These are phyloP conservation scores for Tulasnella sp. DNA, from an alignment of 768 basidiomycete genomes.

Conservation along the genomic window DNA sequence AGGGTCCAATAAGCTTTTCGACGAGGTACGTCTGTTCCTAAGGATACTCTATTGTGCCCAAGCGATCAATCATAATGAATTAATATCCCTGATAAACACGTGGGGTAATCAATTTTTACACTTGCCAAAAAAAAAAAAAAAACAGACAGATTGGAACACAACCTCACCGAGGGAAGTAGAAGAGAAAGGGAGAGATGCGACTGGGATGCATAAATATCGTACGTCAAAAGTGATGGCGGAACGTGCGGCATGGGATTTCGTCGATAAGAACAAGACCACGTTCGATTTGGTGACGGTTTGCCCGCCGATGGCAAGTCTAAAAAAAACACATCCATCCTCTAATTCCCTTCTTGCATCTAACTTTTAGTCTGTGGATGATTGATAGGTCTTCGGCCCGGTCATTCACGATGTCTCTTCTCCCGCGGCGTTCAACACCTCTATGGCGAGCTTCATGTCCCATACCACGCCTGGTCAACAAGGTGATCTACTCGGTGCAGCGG, in stretches of 20 bases:
- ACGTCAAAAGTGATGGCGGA: slow-evolving; percentile 29
- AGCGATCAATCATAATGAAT: neutral
- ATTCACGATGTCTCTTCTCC: slow-evolving; percentile 28
- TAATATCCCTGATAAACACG: neutral
- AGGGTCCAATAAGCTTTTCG: neutral
- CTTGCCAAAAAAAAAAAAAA: no score
- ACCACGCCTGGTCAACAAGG: slow-evolving; percentile 13
- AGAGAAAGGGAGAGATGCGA: slow-evolving; percentile 26
- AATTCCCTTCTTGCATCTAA: no score
- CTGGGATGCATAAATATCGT: slow-evolving; percentile 21
- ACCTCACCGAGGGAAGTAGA: slow-evolving; percentile 23
- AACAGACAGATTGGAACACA: slow-evolving; percentile 31
- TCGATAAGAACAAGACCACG: slow-evolving; percentile 20
- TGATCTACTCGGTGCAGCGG: slow-evolving; percentile 1
- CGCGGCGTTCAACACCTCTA: slow-evolving; percentile 28
- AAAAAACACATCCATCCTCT: neutral
- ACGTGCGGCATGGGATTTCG: slow-evolving; percentile 25
- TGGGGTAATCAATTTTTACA: no score
- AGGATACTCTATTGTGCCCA: neutral
- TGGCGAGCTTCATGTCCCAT: slow-evolving; percentile 13
- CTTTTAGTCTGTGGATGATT: neutral
- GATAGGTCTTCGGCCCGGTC: slow-evolving; percentile 28
- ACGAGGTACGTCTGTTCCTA: slow-evolving; percentile 5
- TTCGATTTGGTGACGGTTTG: slow-evolving; percentile 25
- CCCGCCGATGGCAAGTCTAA: slow-evolving; percentile 22